These are phyloP conservation scores for Paraleonurus japonicus DNA, from an alignment of 257 asterid species.

Conservation along the genomic window DNA sequence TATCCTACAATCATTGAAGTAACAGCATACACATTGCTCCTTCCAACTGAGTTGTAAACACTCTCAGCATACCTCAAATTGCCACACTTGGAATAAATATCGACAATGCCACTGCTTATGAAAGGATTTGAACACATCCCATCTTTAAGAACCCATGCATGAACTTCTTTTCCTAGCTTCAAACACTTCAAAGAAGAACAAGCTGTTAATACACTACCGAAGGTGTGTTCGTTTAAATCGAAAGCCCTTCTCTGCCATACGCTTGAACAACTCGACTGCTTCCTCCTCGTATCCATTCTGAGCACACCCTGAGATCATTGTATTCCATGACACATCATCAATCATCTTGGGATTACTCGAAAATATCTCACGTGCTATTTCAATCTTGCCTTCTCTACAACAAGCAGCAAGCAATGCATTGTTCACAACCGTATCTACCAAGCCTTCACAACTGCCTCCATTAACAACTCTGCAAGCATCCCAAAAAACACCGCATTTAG, in stretches of 20 bases:
- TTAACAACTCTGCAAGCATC: constrained; percentile 54
- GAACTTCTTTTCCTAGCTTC: constrained; percentile 72
- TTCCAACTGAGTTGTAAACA: constrained; percentile 32
- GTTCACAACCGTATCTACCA: constrained; percentile 64
- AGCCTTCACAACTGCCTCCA: constrained; percentile 17
- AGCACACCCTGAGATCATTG: constrained; percentile 69
- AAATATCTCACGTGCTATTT: constrained; percentile 55
- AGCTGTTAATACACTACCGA: constrained; percentile 62
- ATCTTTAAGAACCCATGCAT: constrained; percentile 62
- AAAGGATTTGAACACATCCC: constrained; percentile 57
- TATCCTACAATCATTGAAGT: constrained; percentile 77
- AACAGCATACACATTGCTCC: constrained; percentile 45
- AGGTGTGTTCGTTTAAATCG: constrained; percentile 56
- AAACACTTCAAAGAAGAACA: constrained; percentile 59
- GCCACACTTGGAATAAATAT: constrained; percentile 73
- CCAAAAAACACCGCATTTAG: constrained; percentile 65
- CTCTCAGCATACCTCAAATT: constrained; percentile 57
- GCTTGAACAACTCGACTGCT: constrained; percentile 54
- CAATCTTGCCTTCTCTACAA: constrained; percentile 73
- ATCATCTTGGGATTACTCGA: constrained; percentile 43
- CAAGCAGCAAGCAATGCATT: constrained; percentile 85
- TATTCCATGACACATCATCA: constrained; percentile 83
- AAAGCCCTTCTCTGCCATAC: constrained; percentile 56
- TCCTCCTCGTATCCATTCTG: constrained; percentile 61
- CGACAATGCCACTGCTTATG: constrained; percentile 69